Base-by-base conservation (phyloP, 2,329 filamentous ascomycete species). In the Sarocladium kiliense region DNA sequence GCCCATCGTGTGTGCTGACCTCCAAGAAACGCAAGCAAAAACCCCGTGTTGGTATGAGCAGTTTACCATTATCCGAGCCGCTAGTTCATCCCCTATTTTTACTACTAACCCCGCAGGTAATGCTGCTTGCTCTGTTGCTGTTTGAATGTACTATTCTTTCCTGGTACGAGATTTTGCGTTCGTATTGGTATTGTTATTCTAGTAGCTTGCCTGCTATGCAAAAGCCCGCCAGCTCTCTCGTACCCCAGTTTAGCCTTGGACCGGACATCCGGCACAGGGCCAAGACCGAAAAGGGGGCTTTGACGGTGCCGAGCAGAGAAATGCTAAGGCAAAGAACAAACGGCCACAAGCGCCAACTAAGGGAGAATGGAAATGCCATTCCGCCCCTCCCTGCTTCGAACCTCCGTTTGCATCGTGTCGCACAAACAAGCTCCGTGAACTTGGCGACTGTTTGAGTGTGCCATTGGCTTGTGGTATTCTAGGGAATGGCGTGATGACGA, bases 261-360 rank as follows among this genome's bases (percentile, higher is more conserved):
- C 47, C 47, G 47, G 47, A 36, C 23, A 23, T 51, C 47, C 47
- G 47, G 47, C 47, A 51, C 47, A 51, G 47, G 19, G 47, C 47
- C 47, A 51, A 51, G 47, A 51, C 26, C 26, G 21, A 23, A 21
- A 27, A 51, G 47, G 27, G 27, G 27, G 18, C 47, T 34, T 25
- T 18, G 7, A 18, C n/a, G 27, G 11, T 34, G 39, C 39, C 39
- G 18, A 21, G 4, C 19, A 12, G 10, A 9, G 16, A 18, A 4
- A 9, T 19, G 47, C 47, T 27, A 51, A 51, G 30, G 3, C 27
- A 26, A 51, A 51, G 27, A n/a, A 47, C 23, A 26, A 47, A 21
- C 44, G 16, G 18, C 10, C 41, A 23, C 10, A 9, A 14, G 19
- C 7, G 14, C 25, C n/a, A 23, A 12, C n/a, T n/a, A 9, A 49